phyloP scores from a whole-genome alignment of 176 grass and related monocot species.

The Cenchrus fungigraminus region DNA sequence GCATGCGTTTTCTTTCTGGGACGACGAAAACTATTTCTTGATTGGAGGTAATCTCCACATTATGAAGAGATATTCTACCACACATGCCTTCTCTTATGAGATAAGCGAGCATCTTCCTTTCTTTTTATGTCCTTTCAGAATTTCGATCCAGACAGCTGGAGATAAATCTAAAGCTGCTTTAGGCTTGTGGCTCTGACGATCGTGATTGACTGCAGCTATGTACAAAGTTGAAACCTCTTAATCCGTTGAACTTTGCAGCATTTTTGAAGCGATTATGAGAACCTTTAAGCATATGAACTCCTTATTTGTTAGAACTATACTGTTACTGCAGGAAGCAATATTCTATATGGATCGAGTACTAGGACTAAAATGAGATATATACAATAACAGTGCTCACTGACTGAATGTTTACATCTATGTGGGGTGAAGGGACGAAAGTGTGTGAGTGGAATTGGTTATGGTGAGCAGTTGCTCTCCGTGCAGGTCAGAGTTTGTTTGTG shows the following conservation, averaged over 20 bases:
- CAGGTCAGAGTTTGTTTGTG: slow-evolving; percentile 52
- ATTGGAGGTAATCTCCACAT: not conserved
- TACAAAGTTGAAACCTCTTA: not conserved
- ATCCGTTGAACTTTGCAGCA: not conserved
- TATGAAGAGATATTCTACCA: slow-evolving; percentile 29
- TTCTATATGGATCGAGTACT: not conserved
- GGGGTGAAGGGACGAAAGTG: not conserved
- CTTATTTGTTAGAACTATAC: not conserved
- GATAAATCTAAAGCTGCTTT: not conserved
- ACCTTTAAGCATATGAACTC: not conserved
- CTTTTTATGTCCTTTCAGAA: slow-evolving; percentile 31
- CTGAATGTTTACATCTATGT: not conserved
- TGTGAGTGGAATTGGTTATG: slow-evolving; percentile 37
- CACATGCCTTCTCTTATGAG: slow-evolving; percentile 25
- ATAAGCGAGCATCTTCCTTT: slow-evolving; percentile 41
- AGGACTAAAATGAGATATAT: not conserved
- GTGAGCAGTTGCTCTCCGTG: slow-evolving; percentile 42
- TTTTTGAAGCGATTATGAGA: not conserved
- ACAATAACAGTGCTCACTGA: not conserved
- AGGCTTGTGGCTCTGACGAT: not conserved
- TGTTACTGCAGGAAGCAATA: not conserved
- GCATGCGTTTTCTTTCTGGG: not conserved
- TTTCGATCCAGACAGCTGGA: slow-evolving; percentile 46
- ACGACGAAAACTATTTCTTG: not conserved
- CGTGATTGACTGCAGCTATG: not conserved